Base-by-base conservation (phyloP, 345 rosid species). In the Eucalyptus curtisii region DNA sequence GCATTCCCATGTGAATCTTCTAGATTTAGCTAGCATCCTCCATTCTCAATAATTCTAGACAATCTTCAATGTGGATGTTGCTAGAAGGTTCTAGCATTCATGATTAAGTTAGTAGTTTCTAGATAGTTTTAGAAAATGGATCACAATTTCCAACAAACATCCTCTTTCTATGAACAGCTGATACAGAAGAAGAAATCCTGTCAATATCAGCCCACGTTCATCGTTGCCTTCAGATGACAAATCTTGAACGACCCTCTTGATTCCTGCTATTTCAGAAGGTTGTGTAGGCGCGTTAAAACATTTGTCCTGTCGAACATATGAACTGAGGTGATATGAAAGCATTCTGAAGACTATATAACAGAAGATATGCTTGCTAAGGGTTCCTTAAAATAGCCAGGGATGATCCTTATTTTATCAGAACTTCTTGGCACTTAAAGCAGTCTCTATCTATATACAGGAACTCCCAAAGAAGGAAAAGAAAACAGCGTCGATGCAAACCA, bases 91-190 rank as follows among this genome's bases (percentile, higher is more conserved):
- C n/a, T n/a, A n/a, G n/a, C n/a, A n/a, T n/a, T n/a, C n/a, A n/a
- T n/a, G n/a, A n/a, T n/a, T n/a, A n/a, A n/a, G n/a, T n/a, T n/a
- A n/a, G n/a, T n/a, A n/a, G n/a, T n/a, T n/a, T n/a, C n/a, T n/a
- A n/a, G n/a, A n/a, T n/a, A n/a, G n/a, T n/a, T n/a, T n/a, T n/a
- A n/a, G n/a, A n/a, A n/a, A n/a, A n/a, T n/a, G n/a, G n/a, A n/a
- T n/a, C n/a, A n/a, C n/a, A n/a, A n/a, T n/a, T n/a, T n/a, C n/a
- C n/a, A n/a, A n/a, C n/a, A 95, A 95, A 86, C 97, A 95, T 89
- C 99, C 99, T 92, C 95, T 98, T 90, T 97, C 98, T 66, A 97
- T 95, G 91, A 97, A 98, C 82, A 98, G 89, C 87, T 97, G 96
- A 91, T 98, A 99, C 86, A 97, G 95, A 92, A 96, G 95, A 50